Percentiles rank a stretch among this genome's conserved stretches.
Conservation (phyloP, 2,329 filamentous ascomycete species). For the Hypoxylon sp. region DNA sequence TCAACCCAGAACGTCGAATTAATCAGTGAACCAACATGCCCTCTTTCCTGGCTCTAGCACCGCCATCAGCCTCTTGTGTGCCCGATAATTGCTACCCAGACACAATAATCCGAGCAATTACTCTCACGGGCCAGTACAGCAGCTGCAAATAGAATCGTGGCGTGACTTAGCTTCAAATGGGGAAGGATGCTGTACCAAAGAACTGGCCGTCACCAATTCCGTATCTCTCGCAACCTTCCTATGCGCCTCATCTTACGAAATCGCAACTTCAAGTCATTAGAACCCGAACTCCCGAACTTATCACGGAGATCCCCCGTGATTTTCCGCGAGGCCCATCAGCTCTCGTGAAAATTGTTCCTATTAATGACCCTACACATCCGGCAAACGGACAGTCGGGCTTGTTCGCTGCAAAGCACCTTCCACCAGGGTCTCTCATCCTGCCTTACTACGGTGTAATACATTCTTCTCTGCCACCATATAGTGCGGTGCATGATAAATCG, state of each 20-base stretch:
- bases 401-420: conserved; percentile 69
- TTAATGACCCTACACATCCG: conserved; percentile 67
- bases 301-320: conserved; percentile 54
- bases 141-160: neutral
- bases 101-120: neutral
- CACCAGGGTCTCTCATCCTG: conserved; percentile 70
- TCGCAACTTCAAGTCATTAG: conserved; percentile 60
- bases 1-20: conserved; percentile 6
- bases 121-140: neutral
- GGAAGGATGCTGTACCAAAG: conserved; percentile 59
- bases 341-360: conserved; percentile 69
- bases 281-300: conserved; percentile 52
- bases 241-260: conserved; percentile 63
- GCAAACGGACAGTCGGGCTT: conserved; percentile 72
- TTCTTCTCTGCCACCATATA: conserved; percentile 55
- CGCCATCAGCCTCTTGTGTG: neutral
- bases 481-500: conserved; percentile 59
- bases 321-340: conserved; percentile 62
- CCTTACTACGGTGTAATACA: conserved; percentile 75
- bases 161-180: conserved; percentile 42
- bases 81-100: neutral
- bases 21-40: neutral
- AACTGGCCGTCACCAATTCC: conserved; percentile 71
- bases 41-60: conserved; percentile 11
- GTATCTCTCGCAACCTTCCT: conserved; percentile 67